A percentile compares a stretch with the other conserved stretches of the same genome.
Conservation (phyloP, 331 rosid genomes). For the Spiraea crenata region DNA sequence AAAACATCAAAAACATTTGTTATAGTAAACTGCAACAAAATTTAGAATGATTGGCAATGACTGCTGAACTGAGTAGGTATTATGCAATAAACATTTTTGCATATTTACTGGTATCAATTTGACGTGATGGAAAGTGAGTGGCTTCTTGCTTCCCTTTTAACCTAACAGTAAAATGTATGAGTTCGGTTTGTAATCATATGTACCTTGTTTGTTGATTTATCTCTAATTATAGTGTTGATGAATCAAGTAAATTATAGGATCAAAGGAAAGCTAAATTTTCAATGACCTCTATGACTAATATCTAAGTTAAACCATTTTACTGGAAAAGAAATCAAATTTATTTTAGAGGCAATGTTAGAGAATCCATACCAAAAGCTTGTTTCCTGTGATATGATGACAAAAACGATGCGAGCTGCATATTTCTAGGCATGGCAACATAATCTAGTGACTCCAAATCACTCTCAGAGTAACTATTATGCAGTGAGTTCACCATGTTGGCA, state of each 20-base stretch:
- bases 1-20: not conserved
- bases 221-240: not conserved
- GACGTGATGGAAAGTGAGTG: not conserved
- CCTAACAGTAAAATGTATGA: not conserved
- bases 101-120: not conserved
- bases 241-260: not conserved
- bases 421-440: constrained; percentile 38
- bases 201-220: not conserved
- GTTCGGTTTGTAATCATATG: not conserved
- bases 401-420: constrained; percentile 56
- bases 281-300: not conserved
- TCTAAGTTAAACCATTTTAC: not conserved
- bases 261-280: not conserved
- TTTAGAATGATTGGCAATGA: too few relatives aligned
- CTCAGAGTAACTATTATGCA: constrained; percentile 60
- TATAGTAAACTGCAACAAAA: too few relatives aligned
- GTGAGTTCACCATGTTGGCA: constrained; percentile 36
- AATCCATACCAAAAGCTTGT: constrained; percentile 79
- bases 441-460: constrained; percentile 72
- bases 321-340: not conserved
- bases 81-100: too few relatives aligned
- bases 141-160: not conserved
- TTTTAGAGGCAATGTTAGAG: constrained; percentile 11
- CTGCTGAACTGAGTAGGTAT: not conserved
- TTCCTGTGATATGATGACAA: constrained; percentile 74